These are phyloP conservation scores for Patellifolia procumbens DNA, from an alignment of 179 eudicot genomes.

Conservation along the genomic window DNA sequence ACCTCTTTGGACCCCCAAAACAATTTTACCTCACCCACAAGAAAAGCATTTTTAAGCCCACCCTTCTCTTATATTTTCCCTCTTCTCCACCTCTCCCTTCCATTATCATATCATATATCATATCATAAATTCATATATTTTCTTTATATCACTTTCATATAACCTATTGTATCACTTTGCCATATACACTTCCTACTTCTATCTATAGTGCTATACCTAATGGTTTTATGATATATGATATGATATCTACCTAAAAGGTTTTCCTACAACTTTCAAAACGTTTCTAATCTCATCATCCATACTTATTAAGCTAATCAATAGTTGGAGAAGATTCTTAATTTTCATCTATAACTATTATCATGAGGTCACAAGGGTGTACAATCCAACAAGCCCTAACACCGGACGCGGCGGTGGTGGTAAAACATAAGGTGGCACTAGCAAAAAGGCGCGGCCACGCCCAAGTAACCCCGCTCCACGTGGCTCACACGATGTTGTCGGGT, in stretches of 20 bases:
- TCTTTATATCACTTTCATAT: constrained; percentile 16
- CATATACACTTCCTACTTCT: neutral
- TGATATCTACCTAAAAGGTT: neutral
- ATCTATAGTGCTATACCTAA: neutral
- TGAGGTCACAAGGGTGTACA: constrained; percentile 66
- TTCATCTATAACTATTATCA: constrained; percentile 10
- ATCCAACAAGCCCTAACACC: constrained; percentile 52
- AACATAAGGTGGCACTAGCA: constrained; percentile 53
- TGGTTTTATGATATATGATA: neutral
- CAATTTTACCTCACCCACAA: constrained; percentile 61
- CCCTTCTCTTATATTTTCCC: constrained; percentile 20
- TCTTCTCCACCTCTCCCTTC: constrained; percentile 17
- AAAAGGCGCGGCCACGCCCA: constrained; percentile 61
- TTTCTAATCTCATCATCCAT: neutral
- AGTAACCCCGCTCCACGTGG: constrained; percentile 64
- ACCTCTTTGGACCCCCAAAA: constrained; percentile 31
- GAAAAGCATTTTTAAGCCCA: constrained; percentile 50
- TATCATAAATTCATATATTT: constrained; percentile 17
- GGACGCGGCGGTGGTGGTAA: constrained; percentile 49
- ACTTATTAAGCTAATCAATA: too few species aligned
- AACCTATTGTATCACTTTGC: neutral
- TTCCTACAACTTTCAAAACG: neutral
- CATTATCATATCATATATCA: constrained; percentile 4
- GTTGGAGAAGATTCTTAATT: neutral
- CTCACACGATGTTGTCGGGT: constrained; percentile 46